Evolutionary conservation across 2,329 filamentous ascomycete genomes (phyloP), one percentile per base, ranked within the genome.

Genomic region (Fusarium anguioides): DNA sequence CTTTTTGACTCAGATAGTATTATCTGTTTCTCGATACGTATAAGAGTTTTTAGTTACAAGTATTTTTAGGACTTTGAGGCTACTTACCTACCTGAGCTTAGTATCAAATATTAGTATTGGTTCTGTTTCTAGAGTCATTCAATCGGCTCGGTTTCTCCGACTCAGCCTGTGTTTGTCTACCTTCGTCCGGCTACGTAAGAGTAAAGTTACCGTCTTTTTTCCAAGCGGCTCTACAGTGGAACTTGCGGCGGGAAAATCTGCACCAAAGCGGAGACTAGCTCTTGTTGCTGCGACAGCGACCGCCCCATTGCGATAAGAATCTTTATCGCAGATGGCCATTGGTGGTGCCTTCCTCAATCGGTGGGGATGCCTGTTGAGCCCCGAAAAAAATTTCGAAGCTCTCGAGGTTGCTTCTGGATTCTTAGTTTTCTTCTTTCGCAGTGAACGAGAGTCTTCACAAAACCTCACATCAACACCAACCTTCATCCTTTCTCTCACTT

Each of bases 311-410:
- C 60, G 75, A 78, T 78, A 75, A 75, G 53, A 1, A 1, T 15
- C 64, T 75, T 79, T 79, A 78, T 77, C 60, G 69, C 47, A 0
- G 1, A 1, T 2, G n/a, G 0, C 39, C n/a, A 79, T 75, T 79
- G 74, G 77, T 11, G 37, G 17, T 4, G 6, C 18, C 17, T 40
- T 39, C 42, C 54, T 52, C 64, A 14, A 17, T n/a, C 8, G 42
- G 72, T 72, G 72, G 72, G 61, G 58, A 29, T 41, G 39, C 37
- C 31, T 62, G 50, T 60, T 41, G 47, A 62, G 59, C 60, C 65
- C 67, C 70, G 62, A 71, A 75, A 76, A 77, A 78, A 78, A 78
- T 70, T 77, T 75, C 75, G 70, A 75, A 73, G 67, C 70, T 74
- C 54, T 72, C 29, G 50, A 68, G 56, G 63, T 60, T 66, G 58